Conservation (phyloP, 176 grass and related monocot species). For the Hordeum marinum region DNA sequence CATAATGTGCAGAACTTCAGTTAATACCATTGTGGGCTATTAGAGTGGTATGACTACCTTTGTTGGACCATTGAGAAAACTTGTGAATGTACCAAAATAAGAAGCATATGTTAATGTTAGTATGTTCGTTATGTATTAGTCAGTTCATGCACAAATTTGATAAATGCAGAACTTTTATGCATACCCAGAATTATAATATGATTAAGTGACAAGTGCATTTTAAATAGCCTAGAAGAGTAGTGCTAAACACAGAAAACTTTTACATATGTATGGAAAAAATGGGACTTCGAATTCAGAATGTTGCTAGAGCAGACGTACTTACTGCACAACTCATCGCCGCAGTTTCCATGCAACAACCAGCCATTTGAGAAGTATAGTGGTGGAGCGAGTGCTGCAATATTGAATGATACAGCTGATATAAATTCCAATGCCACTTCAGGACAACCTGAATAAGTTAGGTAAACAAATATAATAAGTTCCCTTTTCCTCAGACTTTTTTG, state of each 20-base stretch:
- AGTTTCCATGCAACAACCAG: neutral
- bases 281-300: neutral
- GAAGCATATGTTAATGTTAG: neutral
- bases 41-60: neutral
- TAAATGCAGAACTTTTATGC: neutral
- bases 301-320: neutral
- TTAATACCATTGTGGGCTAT: neutral
- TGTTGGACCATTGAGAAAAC: neutral
- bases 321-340: neutral
- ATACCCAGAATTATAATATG: neutral
- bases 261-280: conserved; percentile 15
- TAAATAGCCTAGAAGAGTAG: neutral
- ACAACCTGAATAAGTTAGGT: too few species aligned
- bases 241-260: neutral
- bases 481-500: too few species aligned
- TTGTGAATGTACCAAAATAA: neutral
- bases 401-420: neutral
- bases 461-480: neutral
- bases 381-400: neutral
- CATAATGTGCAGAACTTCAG: neutral
- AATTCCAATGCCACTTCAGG: too few species aligned
- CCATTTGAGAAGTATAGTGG: neutral
- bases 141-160: neutral
- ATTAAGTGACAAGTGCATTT: neutral
- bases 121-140: neutral